Base-by-base conservation (phyloP, 2,329 filamentous ascomycete genomes). In the Mycosphaerella sp. region DNA sequence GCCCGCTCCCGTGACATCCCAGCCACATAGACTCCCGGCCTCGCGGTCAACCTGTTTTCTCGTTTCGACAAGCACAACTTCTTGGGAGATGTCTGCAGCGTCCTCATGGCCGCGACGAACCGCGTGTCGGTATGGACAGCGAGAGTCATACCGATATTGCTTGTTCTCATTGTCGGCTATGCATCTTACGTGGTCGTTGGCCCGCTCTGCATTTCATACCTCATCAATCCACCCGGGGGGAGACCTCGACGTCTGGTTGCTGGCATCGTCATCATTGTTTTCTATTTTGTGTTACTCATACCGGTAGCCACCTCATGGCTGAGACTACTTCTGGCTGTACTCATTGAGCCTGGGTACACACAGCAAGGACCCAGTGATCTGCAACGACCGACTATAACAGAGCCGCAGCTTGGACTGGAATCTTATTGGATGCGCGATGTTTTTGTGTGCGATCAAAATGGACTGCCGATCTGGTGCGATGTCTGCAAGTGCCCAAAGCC, bases 401-500 rank as follows among this genome's bases (percentile, higher is more conserved):
- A 54, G 49, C 66, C 87, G 57, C 80, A 80, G 45, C 79, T 82
- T 9, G 84, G 85, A 0, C 73, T 90, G 44, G 85, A 90, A 60
- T 70, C 75, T 3, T 95, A 94, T 65, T 94, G 93, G 64, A 84
- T 79, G 56, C 87, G 85, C 65, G 84, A 95, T 59, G 80, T 87
- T 1, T 97, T 94, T 66, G 78, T 89, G 2, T 96, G 88, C 69
- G 85, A 94, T 62, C 74, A 76, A 10, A 86, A 93, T 61, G 93
- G 93, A 0, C 76, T 84, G n/a, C 91, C 91, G 0, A 80, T 82
- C 28, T 97, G 88, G 82, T 98, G 91, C 70, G 84, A 83, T 3
- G 79, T 81, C 46, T 98, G 91, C 67, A 80, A 80, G 50, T 87
- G 85, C 58, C 95, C 87, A 81, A 97, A 96, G 68, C 83, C 86